Evolutionary conservation across 2,329 filamentous ascomycete genomes (phyloP), one percentile per base, ranked within the genome.

Genomic region (Fusarium buharicum): DNA sequence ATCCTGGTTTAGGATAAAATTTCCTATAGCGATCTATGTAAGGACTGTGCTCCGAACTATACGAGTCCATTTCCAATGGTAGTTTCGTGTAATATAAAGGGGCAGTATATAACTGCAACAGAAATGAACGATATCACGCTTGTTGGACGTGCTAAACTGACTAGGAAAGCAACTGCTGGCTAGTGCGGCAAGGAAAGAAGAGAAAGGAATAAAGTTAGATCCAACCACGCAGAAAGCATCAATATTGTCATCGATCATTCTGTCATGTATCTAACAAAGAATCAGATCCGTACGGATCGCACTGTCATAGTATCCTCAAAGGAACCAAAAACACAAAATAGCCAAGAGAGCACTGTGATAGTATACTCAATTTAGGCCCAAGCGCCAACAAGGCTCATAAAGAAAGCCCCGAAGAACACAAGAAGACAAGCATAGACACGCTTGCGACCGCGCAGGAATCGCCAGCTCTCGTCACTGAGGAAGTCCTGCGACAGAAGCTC

Each of bases 401-500:
- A 78, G 56, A 86, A 83, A 12, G 86, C 86, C 2, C 86, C 86
- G 10, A 78, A 69, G 59, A 88, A 82, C 13, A 89, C 85, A 47
- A 87, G 72, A 20, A 84, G 50, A 60, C 83, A 87, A 2, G 86
- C 86, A 50, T 76, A 74, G 20, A 86, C 76, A 24, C 86, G 79
- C 56, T 78, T 79, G 62, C 75, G 80, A 1, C 86, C 85, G 3
- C 80, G 78, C 14, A 88, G 76, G 40, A 82, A 73, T 40, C 77
- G 77, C 84, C 84, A 88, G 73, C 84, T 88, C 70, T 86, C 82
- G 38, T 88, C 86, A 57, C 84, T 86, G 30, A 89, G 72, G 64
- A 91, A 91, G 66, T 92, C 89, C 70, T 91, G 88, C 0, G 88
- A 87, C 49, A 92, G 78, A 43, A 92, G 80, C 74, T 92, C 88